Percentiles rank a stretch among this genome's conserved stretches.
Conservation (phyloP, 768 basidiomycete genomes). For the Stropharia rugosoannulata region DNA sequence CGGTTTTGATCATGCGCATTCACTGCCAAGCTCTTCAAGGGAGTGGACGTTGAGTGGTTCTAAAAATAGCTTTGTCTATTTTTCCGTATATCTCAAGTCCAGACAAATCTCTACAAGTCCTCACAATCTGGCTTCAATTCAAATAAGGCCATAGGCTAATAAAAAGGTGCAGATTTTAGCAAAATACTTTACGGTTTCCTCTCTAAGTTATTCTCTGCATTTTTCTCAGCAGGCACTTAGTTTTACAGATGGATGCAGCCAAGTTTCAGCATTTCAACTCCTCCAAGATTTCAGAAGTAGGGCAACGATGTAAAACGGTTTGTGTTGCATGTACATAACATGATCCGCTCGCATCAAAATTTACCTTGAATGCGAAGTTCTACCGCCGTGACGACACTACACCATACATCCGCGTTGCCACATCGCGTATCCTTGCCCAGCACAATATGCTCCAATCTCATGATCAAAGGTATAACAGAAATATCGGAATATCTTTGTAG, state of each 20-base stretch:
- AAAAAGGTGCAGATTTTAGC: too few relatives aligned
- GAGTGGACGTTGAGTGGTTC: not conserved
- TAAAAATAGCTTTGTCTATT: not conserved
- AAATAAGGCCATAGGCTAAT: too few relatives aligned
- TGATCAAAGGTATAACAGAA: not conserved
- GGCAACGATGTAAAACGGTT: too few relatives aligned
- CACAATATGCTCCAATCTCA: not conserved
- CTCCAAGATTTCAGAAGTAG: too few relatives aligned
- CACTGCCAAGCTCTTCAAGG: not conserved
- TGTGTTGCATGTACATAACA: not conserved
- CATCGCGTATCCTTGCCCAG: not conserved
- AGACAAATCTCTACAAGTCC: not conserved
- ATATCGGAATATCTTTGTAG: constrained; percentile 4
- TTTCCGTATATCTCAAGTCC: not conserved
- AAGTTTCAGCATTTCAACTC: too few relatives aligned
- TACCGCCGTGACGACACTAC: too few relatives aligned
- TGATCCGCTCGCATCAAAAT: not conserved
- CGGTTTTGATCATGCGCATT: not conserved
- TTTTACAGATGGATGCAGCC: too few relatives aligned
- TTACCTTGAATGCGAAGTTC: not conserved
- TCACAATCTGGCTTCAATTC: not conserved
- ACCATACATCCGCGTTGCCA: not conserved
- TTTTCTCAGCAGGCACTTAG: too few relatives aligned
- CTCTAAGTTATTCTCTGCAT: too few relatives aligned
- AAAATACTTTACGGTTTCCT: too few relatives aligned